A percentile compares a stretch with the other conserved stretches of the same genome.
phyloP scores from a whole-genome alignment of 805 yeast genomes.

The Lipomyces chichibuensis region DNA sequence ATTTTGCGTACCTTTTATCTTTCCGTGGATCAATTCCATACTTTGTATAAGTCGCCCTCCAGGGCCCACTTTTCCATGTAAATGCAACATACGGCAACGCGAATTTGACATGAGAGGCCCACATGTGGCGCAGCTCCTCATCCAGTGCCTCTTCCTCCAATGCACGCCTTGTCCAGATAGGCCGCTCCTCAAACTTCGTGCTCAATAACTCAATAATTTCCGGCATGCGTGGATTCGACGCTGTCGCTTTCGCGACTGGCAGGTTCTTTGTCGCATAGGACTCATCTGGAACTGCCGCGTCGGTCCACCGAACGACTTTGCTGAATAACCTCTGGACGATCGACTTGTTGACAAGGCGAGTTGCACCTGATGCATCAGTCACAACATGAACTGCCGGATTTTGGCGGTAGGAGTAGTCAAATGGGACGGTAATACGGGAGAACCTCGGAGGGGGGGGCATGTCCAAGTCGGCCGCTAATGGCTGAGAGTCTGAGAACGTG shows the following conservation, averaged over 20 bases:
- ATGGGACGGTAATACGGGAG: slow-evolving; percentile 75
- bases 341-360: slow-evolving; percentile 43
- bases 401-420: slow-evolving; percentile 73
- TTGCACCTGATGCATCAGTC: slow-evolving; percentile 55
- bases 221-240: slow-evolving; percentile 29
- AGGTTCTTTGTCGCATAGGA: slow-evolving; percentile 41
- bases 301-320: slow-evolving; percentile 44
- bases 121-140: slow-evolving; percentile 41
- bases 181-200: slow-evolving; percentile 65
- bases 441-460: slow-evolving; percentile 87
- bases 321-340: slow-evolving; percentile 42
- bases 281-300: slow-evolving; percentile 35
- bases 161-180: slow-evolving; percentile 84
- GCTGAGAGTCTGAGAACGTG: slow-evolving; percentile 35
- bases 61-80: slow-evolving; percentile 86
- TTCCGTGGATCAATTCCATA: slow-evolving; percentile 77
- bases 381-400: slow-evolving; percentile 62
- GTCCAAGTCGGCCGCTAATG: slow-evolving; percentile 52
- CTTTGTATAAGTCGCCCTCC: slow-evolving; percentile 83
- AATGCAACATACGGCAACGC: slow-evolving; percentile 86
- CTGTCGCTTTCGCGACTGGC: slow-evolving; percentile 48
- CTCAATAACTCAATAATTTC: slow-evolving; percentile 43
- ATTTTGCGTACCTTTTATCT: slow-evolving; percentile 58
- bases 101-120: slow-evolving; percentile 55
- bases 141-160: slow-evolving; percentile 44